Evolutionary conservation across 257 asterid species (phyloP), one percentile per base, ranked within the genome.

Genomic region (Capsicum baccatum): DNA sequence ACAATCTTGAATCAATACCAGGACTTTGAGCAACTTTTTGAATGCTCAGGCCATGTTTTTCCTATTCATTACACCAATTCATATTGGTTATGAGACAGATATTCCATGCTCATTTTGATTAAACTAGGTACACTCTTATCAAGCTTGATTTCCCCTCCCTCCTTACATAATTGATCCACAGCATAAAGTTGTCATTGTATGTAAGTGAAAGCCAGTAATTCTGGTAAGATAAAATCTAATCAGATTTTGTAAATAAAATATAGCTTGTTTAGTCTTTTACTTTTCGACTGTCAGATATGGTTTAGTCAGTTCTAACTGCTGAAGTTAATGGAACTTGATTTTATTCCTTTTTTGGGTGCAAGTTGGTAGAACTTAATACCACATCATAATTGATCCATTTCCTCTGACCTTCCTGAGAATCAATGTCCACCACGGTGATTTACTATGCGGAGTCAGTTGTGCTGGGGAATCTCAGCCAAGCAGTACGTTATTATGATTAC

Each of bases 1-100:
- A 95, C 91, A 97, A 97, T 85, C 99, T 97, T 17, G 99, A 97
- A 87, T 94, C 98, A n/a, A 95, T 97, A 84, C 94, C 98, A 59
- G 99, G 99, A 78, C 98, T 95, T 64, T 97, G 97, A 95, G 94
- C 89, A 79, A 82, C 68, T 76, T 86, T 91, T 88, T 86, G 48
- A 59, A 59, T 35, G 39, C 66, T 80, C n/a, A 42, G 44, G 33
- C 21, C 50, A 8, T 19, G 26, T 68, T n/a, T 81, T 10, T 44
- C 66, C 86, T 35, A 57, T 52, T 86, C 86, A 81, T 42, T 80
- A 80, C 84, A 4, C 63, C 63, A 68, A 19, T 69, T 83, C 26
- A 50, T 68, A 66, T 76, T 69, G 7, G 79, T 66, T 56, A 50
- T 47, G 54, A 35, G 79, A 66, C 39, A 54, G 84, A 39, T 52